Conservation (phyloP, 257 asterid genomes). For the Euphrasia confusa region DNA sequence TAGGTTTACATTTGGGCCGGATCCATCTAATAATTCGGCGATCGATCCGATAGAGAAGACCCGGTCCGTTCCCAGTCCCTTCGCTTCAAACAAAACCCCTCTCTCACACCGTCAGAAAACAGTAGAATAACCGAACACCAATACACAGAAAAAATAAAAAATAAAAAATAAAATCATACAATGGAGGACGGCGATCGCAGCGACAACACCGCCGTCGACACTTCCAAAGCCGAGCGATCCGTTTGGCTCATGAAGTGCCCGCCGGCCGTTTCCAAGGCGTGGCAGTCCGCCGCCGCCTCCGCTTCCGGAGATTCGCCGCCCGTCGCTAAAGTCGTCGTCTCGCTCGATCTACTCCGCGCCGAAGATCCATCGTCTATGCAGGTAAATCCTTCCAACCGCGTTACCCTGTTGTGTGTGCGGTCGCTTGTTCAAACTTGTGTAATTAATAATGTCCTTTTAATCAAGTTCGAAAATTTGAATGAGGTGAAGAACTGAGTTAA, state of each 20-base stretch:
- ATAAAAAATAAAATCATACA: neutral
- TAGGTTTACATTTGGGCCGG: too few species aligned
- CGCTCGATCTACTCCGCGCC: slow-evolving; percentile 62
- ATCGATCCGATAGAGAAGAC: too few species aligned
- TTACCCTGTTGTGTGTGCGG: neutral
- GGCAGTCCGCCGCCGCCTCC: slow-evolving; percentile 48
- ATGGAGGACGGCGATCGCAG: slow-evolving; percentile 54
- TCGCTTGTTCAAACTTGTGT: too few species aligned
- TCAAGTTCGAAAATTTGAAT: too few species aligned
- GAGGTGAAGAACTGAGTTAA: too few species aligned
- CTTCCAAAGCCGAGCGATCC: slow-evolving; percentile 49
- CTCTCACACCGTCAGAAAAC: too few species aligned
- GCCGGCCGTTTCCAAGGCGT: slow-evolving; percentile 58
- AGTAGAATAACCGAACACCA: too few species aligned
- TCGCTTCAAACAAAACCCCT: too few species aligned
- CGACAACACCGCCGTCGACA: slow-evolving; percentile 35
- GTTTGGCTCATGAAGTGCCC: slow-evolving; percentile 93
- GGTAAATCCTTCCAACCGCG: slow-evolving; percentile 22
- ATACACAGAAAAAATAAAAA: too few species aligned
- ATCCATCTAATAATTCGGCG: too few species aligned
- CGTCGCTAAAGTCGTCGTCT: slow-evolving; percentile 68
- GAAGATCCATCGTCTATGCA: slow-evolving; percentile 44
- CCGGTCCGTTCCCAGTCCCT: too few species aligned
- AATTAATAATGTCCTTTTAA: too few species aligned
- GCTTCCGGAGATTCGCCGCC: slow-evolving; percentile 34